Base-by-base conservation (phyloP, 495 filamentous ascomycete genomes). In the Geoglossum glabrum region DNA sequence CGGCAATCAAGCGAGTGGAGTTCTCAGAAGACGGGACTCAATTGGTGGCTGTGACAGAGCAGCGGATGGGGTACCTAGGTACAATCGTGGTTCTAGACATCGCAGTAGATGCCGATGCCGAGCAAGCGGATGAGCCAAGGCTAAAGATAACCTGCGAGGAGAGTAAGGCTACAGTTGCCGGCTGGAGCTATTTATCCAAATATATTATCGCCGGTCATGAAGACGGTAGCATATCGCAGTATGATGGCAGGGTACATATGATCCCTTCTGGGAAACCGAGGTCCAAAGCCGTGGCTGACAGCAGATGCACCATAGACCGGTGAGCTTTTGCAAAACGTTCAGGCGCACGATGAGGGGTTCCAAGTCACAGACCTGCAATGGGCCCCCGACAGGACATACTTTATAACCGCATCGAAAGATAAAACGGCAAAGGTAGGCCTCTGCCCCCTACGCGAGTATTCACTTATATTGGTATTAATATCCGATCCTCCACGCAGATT, bases 171-270 rank as follows among this genome's bases (percentile, higher is more conserved):
- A 96, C 90, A 15, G 92, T 98, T 62, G 92, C 92, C 15, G 90
- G 86, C 33, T 98, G 89, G 86, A 90, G 88, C 71, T 96, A 85
- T 70, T 62, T 92, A 62, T 79, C 78, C 68, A 85, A 89, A 70
- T 96, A 87, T 73, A 97, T 98, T 71, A 92, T 98, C 63, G 87
- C 90, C 51, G 93, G 87, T 50, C 92, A 98, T 72, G 93, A 97
- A 71, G 92, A 98, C 66, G 92, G 92, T 63, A 84, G 80, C 56
- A 79, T 98, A 57, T 89, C 85, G 60, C 90, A 96, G 70, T 98
- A 89, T 65, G 93, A 97, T 74, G 85, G 76, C 56, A 97, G 95
- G 83, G 85, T 86, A 75, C n/a, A n/a, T 45, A 13, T 10, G 33
- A 64, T 40, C 31, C 47, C n/a, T 55, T 47, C 26, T 13, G 11